A percentile compares a stretch with the other conserved stretches of the same genome.
Conservation (phyloP, 148 eudicot genomes). For the Rhododendron henanense region DNA sequence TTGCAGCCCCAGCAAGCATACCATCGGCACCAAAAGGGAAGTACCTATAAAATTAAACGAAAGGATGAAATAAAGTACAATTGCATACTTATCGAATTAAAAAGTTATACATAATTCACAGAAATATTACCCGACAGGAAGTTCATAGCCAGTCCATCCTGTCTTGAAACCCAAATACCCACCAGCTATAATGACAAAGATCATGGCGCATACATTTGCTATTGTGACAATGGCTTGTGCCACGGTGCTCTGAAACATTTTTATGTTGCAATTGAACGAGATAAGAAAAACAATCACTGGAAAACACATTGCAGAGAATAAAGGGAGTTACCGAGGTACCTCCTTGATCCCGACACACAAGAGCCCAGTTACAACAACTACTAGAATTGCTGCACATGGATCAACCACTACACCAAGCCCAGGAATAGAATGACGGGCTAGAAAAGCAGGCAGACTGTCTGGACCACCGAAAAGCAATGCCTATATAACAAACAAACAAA, state of each 20-base stretch:
- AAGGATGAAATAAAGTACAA: background rate
- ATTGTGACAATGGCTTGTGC: constrained; percentile 79
- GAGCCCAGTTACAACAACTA: constrained; percentile 69
- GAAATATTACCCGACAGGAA: constrained; percentile 58
- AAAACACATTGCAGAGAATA: background rate
- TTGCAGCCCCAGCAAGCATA: constrained; percentile 96
- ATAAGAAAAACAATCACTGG: background rate
- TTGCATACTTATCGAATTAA: background rate
- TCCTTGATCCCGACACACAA: constrained; percentile 94
- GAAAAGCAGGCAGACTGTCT: constrained; percentile 67
- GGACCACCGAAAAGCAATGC: constrained; percentile 80
- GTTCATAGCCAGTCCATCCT: constrained; percentile 89
- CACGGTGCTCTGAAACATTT: constrained; percentile 56
- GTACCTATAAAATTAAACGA: constrained; percentile 38
- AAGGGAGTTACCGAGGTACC: constrained; percentile 33
- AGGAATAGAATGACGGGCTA: constrained; percentile 72
- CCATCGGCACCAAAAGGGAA: constrained; percentile 88
- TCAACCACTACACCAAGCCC: constrained; percentile 68
- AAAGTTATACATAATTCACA: background rate
- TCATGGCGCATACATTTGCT: constrained; percentile 83
- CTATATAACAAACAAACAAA: constrained; percentile 25
- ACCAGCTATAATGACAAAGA: constrained; percentile 76
- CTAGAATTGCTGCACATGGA: constrained; percentile 87
- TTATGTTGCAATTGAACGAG: constrained; percentile 2
- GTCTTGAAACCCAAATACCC: constrained; percentile 81